Evolutionary conservation across 768 basidiomycete species (phyloP), one percentile per base, ranked within the genome.

Genomic region (Lactarius tabidus): DNA sequence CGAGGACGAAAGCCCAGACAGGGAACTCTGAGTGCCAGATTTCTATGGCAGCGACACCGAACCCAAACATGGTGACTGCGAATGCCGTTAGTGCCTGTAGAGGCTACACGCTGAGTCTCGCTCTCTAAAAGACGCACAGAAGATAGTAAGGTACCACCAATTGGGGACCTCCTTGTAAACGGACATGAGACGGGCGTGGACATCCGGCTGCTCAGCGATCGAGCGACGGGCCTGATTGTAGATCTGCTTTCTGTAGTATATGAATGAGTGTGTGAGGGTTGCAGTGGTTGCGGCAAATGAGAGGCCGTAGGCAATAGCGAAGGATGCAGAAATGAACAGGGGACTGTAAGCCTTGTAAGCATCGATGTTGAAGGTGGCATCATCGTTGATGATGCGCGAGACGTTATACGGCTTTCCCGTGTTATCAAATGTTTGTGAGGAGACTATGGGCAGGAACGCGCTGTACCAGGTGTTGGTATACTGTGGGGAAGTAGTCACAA

Each of bases 171-270:
- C 28, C 8, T 91, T 1, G 72, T 94, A 94, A 57, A 76, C 76
- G 15, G 82, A 78, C 93, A 94, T 94, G 45, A 94, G 79, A 12
- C 90, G 84, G 20, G 90, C 89, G 70, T 94, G 92, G 66, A 94
- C 84, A 76, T 94, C 92, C 1, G 89, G 87, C 71, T 93, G 90
- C 70, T 93, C 92, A 53, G 81, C 75, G 76, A 92, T 82, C 17
- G 90, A 82, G 58, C 86, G 83, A 57, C 86, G 85, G 28, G 86
- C 77, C 74, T 91, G 90, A 0, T 74, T 76, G 85, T 83, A 88
- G 60, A 93, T 89, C 71, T 90, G 89, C 72, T 90, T 88, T 70
- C 90, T 84, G 81, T 86, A 90, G 76, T 83, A 91, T 39, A 93
- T 78, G 72, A 81, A 75, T 1, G 90, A 84, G 69, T 94, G 93